Evolutionary conservation across 176 grass and related monocot species (phyloP), one percentile per base, ranked within the genome.

Genomic region (Tillandsia fasciculata): DNA sequence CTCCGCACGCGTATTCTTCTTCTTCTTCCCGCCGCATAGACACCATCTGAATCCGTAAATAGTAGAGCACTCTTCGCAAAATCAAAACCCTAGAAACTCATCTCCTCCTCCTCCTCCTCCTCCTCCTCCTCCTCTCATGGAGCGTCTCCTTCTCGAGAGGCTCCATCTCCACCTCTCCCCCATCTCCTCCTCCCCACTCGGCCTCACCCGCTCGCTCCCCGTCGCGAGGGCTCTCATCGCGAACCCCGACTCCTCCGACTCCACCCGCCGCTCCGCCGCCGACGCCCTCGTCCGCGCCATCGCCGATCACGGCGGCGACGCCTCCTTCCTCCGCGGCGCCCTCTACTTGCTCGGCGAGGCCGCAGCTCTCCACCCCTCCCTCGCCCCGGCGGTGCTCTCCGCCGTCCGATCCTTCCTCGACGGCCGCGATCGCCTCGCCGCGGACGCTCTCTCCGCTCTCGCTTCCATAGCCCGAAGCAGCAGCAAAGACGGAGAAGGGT

Each of bases 321-420:
- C 76, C 58, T 48, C 65, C 23, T 79, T 64, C 73, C 14, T 83
- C 17, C 75, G 64, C 70, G 48, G 53, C 12, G 53, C 27, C 2
- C 64, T 83, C 52, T 69, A 56, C 10, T 24, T 83, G n/a, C 70
- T 83, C 65, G n/a, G 48, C 3, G 65, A 69, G 47, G 8, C 66
- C 12, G 59, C 75, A 12, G 33, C 70, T 15, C 74, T 72, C 12
- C 11, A 51, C 23, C 65, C 47, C 33, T 49, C 66, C 28, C 23
- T 64, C 71, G 52, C 68, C 2, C 17, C 13, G 8, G 11, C n/a
- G 15, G 56, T 61, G n/a, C 2, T 61, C 8, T 22, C 74, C 24
- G 61, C 69, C 26, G 61, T 81, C 53, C 72, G 73, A 49, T 64
- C 83, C 50, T 63, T 79, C n/a, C 66, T 85, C n/a, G 50, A 72